These are phyloP conservation scores for Aureobasidium sp. DNA, from an alignment of 2,329 filamentous ascomycete genomes.

Conservation along the genomic window DNA sequence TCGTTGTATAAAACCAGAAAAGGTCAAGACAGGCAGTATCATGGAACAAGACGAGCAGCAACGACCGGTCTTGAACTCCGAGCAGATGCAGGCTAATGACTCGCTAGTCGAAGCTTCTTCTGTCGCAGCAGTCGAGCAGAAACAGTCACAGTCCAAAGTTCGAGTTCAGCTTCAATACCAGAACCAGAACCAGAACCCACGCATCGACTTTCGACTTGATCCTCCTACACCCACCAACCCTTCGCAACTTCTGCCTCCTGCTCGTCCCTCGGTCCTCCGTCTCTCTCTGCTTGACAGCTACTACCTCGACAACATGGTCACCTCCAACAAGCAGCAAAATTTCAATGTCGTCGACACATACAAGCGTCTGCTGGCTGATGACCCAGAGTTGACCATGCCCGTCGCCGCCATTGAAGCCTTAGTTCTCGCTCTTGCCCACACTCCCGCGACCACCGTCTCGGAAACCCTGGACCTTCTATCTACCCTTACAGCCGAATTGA, in stretches of 20 bases:
- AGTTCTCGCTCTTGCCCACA: conserved; percentile 75
- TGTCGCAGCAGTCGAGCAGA: background rate
- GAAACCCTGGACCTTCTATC: conserved; percentile 86
- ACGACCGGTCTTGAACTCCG: background rate
- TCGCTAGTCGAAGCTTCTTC: conserved; percentile 5
- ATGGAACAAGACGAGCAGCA: background rate
- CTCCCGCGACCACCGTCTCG: conserved; percentile 77
- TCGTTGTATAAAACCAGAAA: background rate
- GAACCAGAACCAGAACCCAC: background rate
- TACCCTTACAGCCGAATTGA: conserved; percentile 69
- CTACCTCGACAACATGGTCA: background rate
- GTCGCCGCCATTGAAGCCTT: conserved; percentile 90
- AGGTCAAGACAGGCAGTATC: background rate
- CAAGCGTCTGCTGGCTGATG: conserved; percentile 55
- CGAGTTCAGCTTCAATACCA: background rate
- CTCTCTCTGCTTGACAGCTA: conserved; percentile 13
- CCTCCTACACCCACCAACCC: background rate
- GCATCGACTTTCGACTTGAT: background rate
- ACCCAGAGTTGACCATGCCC: conserved; percentile 87
- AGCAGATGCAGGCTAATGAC: background rate
- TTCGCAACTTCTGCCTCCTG: background rate
- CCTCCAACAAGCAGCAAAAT: conserved; percentile 8
- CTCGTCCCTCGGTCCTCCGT: background rate
- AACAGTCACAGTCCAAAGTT: conserved; percentile 4
- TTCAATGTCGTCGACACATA: conserved; percentile 59